Conservation (phyloP, 495 filamentous ascomycete genomes). For the Tricharina praecox region DNA sequence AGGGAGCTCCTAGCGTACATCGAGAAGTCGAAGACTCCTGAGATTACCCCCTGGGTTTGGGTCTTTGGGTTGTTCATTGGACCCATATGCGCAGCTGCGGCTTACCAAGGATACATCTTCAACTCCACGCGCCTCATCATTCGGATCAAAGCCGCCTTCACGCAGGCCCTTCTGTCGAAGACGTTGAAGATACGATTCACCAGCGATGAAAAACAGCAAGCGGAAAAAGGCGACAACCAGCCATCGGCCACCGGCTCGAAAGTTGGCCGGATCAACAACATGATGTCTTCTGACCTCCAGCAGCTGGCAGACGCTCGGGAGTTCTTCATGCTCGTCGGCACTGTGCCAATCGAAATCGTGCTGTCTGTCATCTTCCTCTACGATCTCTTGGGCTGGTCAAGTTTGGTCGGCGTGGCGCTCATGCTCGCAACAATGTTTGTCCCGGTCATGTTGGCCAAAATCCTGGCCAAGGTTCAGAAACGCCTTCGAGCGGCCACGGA, state of each 20-base stretch:
- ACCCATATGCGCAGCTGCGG: constrained; percentile 11
- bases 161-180: constrained; percentile 19
- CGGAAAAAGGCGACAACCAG: constrained; percentile 2
- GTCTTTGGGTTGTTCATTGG: constrained; percentile 22
- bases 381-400: constrained; percentile 23
- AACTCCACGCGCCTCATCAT: constrained; percentile 21
- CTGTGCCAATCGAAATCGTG: constrained; percentile 21
- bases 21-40: constrained; percentile 17
- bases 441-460: constrained; percentile 16
- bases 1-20: constrained; percentile 22
- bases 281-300: constrained; percentile 20
- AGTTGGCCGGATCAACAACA: constrained; percentile 24
- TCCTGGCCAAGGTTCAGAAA: constrained; percentile 14
- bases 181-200: constrained; percentile 24
- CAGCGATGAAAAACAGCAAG: constrained; percentile 12
- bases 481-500: constrained; percentile 17
- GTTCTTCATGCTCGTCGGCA: constrained; percentile 23
- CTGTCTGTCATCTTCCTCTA: constrained; percentile 23
- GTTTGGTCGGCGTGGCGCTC: constrained; percentile 22
- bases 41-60: constrained; percentile 21
- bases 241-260: constrained; percentile 12
- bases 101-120: constrained; percentile 19
- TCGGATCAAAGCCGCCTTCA: constrained; percentile 22
- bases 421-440: constrained; percentile 20
- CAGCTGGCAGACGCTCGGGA: constrained; percentile 23